These are phyloP conservation scores for Calonectria pteridis DNA, from an alignment of 2,329 filamentous ascomycete genomes.

Conservation along the genomic window DNA sequence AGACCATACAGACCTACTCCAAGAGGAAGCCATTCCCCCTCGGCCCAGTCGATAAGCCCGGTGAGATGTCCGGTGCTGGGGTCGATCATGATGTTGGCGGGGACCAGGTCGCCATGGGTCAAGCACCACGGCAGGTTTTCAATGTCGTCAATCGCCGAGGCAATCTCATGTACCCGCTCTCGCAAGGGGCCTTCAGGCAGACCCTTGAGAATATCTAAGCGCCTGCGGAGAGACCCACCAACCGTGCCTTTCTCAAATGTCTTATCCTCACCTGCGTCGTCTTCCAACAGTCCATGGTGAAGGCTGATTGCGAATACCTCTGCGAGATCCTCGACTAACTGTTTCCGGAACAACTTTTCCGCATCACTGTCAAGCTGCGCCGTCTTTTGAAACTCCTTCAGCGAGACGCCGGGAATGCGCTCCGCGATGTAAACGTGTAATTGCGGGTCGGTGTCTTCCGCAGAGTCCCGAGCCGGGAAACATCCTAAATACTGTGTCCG, in stretches of 20 bases:
- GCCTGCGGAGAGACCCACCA: constrained; percentile 55
- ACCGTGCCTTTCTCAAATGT: constrained; percentile 48
- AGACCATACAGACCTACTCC: constrained; percentile 71
- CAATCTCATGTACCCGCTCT: constrained; percentile 38
- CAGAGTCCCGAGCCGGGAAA: constrained; percentile 35
- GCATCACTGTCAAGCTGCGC: constrained; percentile 13
- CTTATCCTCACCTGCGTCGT: background rate
- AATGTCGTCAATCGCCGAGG: constrained; percentile 50
- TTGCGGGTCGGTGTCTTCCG: background rate
- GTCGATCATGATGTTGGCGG: constrained; percentile 68
- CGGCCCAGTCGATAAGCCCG: constrained; percentile 74
- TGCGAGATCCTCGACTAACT: constrained; percentile 57
- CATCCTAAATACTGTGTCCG: constrained; percentile 53
- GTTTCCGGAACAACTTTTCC: constrained; percentile 33
- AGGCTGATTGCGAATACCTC: constrained; percentile 55
- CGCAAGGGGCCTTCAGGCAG: constrained; percentile 52
- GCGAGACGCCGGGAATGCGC: constrained; percentile 56
- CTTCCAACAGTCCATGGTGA: constrained; percentile 33
- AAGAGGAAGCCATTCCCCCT: constrained; percentile 71
- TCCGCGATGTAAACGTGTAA: constrained; percentile 58
- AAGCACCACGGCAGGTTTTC: constrained; percentile 65
- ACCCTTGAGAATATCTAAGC: constrained; percentile 52
- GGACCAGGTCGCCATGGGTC: constrained; percentile 71
- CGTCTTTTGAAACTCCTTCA: constrained; percentile 47
- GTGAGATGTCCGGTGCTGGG: constrained; percentile 56